phyloP scores from a whole-genome alignment of 768 basidiomycete species.

The Lactarius deliciosus region DNA sequence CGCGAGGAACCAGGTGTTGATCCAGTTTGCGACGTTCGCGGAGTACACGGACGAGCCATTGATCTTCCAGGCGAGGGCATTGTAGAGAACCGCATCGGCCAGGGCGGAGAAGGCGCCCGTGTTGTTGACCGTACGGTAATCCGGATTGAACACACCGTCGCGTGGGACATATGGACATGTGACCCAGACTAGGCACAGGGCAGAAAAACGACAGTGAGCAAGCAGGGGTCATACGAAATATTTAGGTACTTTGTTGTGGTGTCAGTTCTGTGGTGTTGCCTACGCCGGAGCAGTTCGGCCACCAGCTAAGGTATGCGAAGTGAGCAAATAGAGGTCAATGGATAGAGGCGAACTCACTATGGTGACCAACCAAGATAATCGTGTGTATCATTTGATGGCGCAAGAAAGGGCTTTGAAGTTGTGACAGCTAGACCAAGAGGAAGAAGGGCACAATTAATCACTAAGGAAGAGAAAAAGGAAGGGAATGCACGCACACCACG shows the following conservation, averaged over 20 bases:
- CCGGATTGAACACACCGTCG: constrained; percentile 40
- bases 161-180: constrained; percentile 35
- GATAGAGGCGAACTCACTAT: constrained; percentile 17
- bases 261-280: constrained; percentile 37
- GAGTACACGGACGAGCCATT: constrained; percentile 35
- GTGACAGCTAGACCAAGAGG: constrained; percentile 28
- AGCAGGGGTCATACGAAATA: not conserved
- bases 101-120: constrained; percentile 34
- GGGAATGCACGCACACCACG: constrained; percentile 25
- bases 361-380: constrained; percentile 28
- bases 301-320: constrained; percentile 21
- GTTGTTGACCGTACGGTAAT: constrained; percentile 34
- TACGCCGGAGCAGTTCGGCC: constrained; percentile 36
- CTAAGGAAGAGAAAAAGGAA: constrained; percentile 28
- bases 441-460: not conserved
- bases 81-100: constrained; percentile 37
- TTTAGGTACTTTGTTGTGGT: constrained; percentile 31
- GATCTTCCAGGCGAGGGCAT: constrained; percentile 36
- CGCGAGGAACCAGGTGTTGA: constrained; percentile 39
- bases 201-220: not conserved
- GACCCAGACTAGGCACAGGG: constrained; percentile 27
- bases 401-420: constrained; percentile 28
- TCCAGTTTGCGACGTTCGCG: constrained; percentile 28
- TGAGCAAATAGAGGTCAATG: not conserved
- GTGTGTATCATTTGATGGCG: constrained; percentile 17